Base-by-base conservation (phyloP, 83 land plant species). In the Picea abies region DNA sequence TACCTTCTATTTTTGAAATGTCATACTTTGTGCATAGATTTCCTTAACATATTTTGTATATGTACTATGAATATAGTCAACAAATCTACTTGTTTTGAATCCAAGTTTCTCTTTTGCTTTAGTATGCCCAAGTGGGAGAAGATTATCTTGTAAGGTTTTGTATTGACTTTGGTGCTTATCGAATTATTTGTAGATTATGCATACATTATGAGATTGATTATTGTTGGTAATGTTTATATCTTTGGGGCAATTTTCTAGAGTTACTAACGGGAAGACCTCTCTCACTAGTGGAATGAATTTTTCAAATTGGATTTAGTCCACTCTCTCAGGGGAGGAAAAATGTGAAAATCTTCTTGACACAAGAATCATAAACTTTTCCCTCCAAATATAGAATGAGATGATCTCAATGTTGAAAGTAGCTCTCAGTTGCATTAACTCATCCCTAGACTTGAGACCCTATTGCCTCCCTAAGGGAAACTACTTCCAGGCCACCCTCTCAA, bases 191-290 rank as follows among this genome's bases (percentile, higher is more conserved):
- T 94, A 15, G 95, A 96, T 82, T 96, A 96, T 78, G 96, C 97
- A 60, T 91, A 87, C 80, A 87, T 83, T 17, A 90, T 94, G 98
- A 82, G 85, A 73, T 86, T 92, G 11, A 96, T 95, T 11, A 81
- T 90, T 11, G 86, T 86, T 58, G 98, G 96, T 1, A 96, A 96
- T 71, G 95, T 96, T 9, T 96, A 96, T 82, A 96, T 96, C 87
- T 96, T 94, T 78, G 98, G 98, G 16, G 98, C 94, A 9, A 90
- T 96, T 60, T 71, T 96, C 82, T 96, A 73, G 98, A 96, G 90
- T 85, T 96, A 32, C 84, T 96, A 26, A 96, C 96, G 9, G 96
- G 98, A 17, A 83, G 83, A 71, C 90, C 85, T 61, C 97, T 96
- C 17, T 89, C 2, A 77, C 79, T 2, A 19, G 61, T 58, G 79